phyloP scores from a whole-genome alignment of 2,329 filamentous ascomycete species.

The Anisogramma anomala region DNA sequence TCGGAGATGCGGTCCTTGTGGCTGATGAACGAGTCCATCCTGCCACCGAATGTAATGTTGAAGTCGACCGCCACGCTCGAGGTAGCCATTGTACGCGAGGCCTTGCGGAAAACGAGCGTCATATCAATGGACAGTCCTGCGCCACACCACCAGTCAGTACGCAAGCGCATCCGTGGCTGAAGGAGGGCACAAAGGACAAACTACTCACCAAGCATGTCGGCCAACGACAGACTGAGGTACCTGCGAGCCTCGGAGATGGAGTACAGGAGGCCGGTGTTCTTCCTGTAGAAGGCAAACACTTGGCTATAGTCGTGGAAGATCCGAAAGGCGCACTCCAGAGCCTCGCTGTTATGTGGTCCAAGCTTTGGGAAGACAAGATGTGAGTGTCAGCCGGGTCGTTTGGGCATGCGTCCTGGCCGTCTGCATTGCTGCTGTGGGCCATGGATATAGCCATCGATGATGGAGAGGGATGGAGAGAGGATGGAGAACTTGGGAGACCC shows the following conservation, averaged over 20 bases:
- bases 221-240: slow-evolving; percentile 16
- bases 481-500: neutral
- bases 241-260: slow-evolving; percentile 13
- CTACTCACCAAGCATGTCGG: slow-evolving; percentile 12
- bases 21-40: slow-evolving; percentile 14
- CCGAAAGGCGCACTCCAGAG: slow-evolving; percentile 13
- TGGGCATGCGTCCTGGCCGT: neutral
- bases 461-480: neutral
- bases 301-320: slow-evolving; percentile 15
- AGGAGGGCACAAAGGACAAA: too few relatives aligned
- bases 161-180: neutral
- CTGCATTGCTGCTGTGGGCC: neutral
- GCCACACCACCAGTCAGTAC: neutral
- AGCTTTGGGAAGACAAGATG: slow-evolving; percentile 2
- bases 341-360: slow-evolving; percentile 13
- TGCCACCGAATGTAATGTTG: slow-evolving; percentile 13
- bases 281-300: slow-evolving; percentile 13
- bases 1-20: slow-evolving; percentile 15
- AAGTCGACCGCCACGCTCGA: slow-evolving; percentile 14
- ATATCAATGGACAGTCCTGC: slow-evolving; percentile 12
- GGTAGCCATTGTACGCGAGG: slow-evolving; percentile 10
- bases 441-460: too few relatives aligned
- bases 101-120: slow-evolving; percentile 13
- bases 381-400: slow-evolving; percentile 2
- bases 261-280: slow-evolving; percentile 13